Evolutionary conservation across 2,329 filamentous ascomycete species (phyloP), one percentile per base, ranked within the genome.

Genomic region (Colletotrichum cereale): DNA sequence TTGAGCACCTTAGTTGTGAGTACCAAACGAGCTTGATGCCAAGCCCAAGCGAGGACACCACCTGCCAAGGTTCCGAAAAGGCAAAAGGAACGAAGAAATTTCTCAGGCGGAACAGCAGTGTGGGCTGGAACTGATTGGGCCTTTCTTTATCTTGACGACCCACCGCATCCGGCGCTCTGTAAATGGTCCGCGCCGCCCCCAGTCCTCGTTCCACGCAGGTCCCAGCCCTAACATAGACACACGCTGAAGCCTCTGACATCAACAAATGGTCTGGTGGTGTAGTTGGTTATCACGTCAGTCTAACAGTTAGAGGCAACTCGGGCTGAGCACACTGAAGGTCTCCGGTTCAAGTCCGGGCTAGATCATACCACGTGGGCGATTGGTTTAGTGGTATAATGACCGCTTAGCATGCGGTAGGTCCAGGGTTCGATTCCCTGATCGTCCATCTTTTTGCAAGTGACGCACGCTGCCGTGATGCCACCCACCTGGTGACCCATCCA

Each of bases 251-350:
- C 0, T 2, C 0, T 2, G n/a, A n/a, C 31, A 71, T 36, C 58
- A 71, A 48, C n/a, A 44, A 48, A 2, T 50, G 68, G 68, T 71
- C 60, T 71, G 52, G 67, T 79, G 77, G 77, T 79, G 77, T 79
- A 79, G 82, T 84, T 84, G 82, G 82, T 84, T 83, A 84, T 84
- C 82, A 84, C 83, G 80, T 84, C 81, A 83, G 82, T 84, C 81
- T 84, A 84, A 84, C 82, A 79, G n/a, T 8, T 31, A 21, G 34
- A 52, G 44, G 16, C 24, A 3, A 29, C 21, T 36, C 48, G 48
- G 10, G 0, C 24, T 63, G 47, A 2, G 57, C 31, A 63, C 68
- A 71, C 68, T 71, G 68, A 68, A 71, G 65, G 68, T 71, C 68
- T 71, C 68, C 68, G 68, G 68, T 68, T 71, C 68, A 71, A 71